phyloP scores from a whole-genome alignment of 331 rosid genomes.

The Phaseolus coccineus region DNA sequence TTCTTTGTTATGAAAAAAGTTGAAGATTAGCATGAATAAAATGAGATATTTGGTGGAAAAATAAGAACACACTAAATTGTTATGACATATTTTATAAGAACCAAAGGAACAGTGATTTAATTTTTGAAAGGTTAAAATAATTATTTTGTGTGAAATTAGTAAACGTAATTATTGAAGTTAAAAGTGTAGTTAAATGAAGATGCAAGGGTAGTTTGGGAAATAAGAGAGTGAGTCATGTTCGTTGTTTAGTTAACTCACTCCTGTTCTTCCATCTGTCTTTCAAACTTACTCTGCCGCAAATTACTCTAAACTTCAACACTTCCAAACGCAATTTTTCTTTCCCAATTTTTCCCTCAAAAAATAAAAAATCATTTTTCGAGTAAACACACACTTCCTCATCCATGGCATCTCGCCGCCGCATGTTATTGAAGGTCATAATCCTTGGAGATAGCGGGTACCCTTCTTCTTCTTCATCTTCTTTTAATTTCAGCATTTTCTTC shows the following conservation, averaged over 20 bases:
- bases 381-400: slow-evolving; percentile 39
- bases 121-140: background rate
- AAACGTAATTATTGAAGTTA: background rate
- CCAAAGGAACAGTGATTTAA: background rate
- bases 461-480: background rate
- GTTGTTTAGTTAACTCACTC: slow-evolving; percentile 15
- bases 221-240: background rate
- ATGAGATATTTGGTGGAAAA: background rate
- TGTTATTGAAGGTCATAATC: slow-evolving; percentile 97
- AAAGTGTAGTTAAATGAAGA: slow-evolving; percentile 14
- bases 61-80: background rate
- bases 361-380: background rate
- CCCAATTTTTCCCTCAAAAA: background rate
- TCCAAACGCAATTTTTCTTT: slow-evolving; percentile 28
- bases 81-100: background rate
- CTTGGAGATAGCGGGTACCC: slow-evolving; percentile 98
- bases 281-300: slow-evolving; percentile 32
- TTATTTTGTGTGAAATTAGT: background rate
- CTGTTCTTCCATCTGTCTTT: slow-evolving; percentile 39
- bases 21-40: too few species aligned
- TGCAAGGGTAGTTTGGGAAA: slow-evolving; percentile 52
- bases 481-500: background rate
- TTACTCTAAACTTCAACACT: background rate
- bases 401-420: slow-evolving; percentile 99
- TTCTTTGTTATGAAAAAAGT: background rate